Base-by-base conservation (phyloP, 2,329 filamentous ascomycete species). In the Albifimbria verrucaria region DNA sequence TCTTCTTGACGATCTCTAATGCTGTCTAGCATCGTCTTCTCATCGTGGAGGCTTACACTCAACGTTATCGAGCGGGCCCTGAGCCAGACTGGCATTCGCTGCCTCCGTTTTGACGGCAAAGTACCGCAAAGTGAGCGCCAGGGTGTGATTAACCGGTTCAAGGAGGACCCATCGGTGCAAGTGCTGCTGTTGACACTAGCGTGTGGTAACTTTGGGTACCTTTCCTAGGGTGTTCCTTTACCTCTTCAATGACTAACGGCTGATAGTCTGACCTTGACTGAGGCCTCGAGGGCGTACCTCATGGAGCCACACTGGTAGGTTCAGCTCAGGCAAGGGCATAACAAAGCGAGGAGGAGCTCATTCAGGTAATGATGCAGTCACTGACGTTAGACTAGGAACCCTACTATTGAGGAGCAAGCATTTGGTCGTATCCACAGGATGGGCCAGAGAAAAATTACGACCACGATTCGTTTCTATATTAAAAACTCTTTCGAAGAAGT, bases 181-280 rank as follows among this genome's bases (percentile, higher is more conserved):
- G 73, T 81, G 4, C 69, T 80, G 51, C 66, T 82, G 0, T 60
- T 81, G 1, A 80, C 78, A 1, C 61, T 81, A 1, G 72, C 74
- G 0, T 82, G 79, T 50, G 80, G 77, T 32, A 76, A 77, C n/a
- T 73, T 76, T 10, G 41, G 41, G 41, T 43, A 43, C 18, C 20
- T 21, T 43, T 21, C 41, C 41, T 32, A 7, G 9, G 26, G 7
- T 15, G 7, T 32, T 32, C 15, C 26, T 32, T 32, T 32, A 7
- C 26, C 15, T 32, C 15, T 32, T 32, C 26, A 32, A 7, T 9
- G 15, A 9, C 26, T 32, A 32, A 32, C 26, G 9, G 15, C 26
- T 32, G 26, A n/a, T n/a, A n/a, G n/a, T n/a, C n/a, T n/a, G n/a
- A n/a, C n/a, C n/a, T n/a, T n/a, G n/a, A n/a, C n/a, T n/a, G n/a